Evolutionary conservation across 345 rosid species (phyloP).

Genomic region (Eucalyptus decipiens): DNA sequence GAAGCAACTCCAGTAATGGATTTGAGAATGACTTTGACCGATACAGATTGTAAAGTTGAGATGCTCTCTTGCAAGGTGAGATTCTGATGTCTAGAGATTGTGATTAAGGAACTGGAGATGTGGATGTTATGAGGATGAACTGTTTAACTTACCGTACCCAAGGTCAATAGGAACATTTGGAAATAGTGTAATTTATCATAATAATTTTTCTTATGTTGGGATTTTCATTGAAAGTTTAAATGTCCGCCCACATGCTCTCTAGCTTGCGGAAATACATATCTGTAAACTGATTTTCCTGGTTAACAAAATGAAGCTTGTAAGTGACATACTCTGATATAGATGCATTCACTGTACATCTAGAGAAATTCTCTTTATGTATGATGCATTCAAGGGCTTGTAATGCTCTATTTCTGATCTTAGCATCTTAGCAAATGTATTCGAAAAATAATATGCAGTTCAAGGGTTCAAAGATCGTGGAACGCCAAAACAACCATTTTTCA

Average conservation of each 20-base stretch:
- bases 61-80: conserved; percentile 79
- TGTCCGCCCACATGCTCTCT: not conserved
- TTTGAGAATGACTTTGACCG: conserved; percentile 48
- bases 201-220: not conserved
- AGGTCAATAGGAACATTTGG: not conserved
- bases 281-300: not conserved
- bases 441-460: conserved; percentile 31
- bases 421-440: not conserved
- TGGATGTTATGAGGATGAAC: not conserved
- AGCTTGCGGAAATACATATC: not conserved
- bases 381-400: not conserved
- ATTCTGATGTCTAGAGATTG: not conserved
- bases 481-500: conserved; percentile 60
- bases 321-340: not conserved
- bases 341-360: not conserved
- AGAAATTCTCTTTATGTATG: not conserved
- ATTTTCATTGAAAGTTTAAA: not conserved
- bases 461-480: conserved; percentile 63
- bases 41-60: conserved; percentile 56
- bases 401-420: not conserved
- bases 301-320: not conserved
- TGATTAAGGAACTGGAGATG: not conserved
- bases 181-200: not conserved
- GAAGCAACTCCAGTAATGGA: conserved; percentile 70
- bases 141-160: not conserved